A percentile compares a stretch with the other conserved stretches of the same genome.
Conservation (phyloP, 495 filamentous ascomycete species). For the Penicillium paradoxum region DNA sequence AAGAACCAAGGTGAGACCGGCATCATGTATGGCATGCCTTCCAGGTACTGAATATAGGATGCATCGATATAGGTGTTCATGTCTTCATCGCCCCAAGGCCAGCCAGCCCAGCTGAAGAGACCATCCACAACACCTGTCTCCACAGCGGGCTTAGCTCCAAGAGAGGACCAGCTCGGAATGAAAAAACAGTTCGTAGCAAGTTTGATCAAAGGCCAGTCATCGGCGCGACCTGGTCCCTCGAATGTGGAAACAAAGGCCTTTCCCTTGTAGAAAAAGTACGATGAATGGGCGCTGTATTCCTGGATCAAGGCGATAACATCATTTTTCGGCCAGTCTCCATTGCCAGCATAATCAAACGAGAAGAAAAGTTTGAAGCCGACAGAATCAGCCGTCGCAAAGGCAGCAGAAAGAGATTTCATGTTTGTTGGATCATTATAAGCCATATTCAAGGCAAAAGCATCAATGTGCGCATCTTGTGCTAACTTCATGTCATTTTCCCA, state of each 20-base stretch:
- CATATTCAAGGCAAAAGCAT: conserved; percentile 71
- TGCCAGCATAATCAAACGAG: conserved; percentile 64
- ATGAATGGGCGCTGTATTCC: conserved; percentile 44
- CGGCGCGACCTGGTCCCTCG: conserved; percentile 53
- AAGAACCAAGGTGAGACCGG: conserved; percentile 67
- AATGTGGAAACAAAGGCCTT: conserved; percentile 69
- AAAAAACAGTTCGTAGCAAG: conserved; percentile 41
- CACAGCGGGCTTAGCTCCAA: conserved; percentile 39
- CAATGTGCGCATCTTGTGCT: conserved; percentile 59
- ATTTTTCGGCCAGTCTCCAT: conserved; percentile 49
- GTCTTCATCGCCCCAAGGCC: conserved; percentile 50
- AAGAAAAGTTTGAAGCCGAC: conserved; percentile 60
- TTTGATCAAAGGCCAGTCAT: conserved; percentile 45
- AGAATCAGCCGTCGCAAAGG: conserved; percentile 51
- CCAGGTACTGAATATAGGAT: conserved; percentile 38
- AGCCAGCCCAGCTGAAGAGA: conserved; percentile 62
- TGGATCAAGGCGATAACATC: conserved; percentile 55
- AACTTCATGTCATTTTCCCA: conserved; percentile 46
- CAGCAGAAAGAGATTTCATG: no score
- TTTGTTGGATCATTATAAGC: no score
- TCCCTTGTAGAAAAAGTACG: conserved; percentile 52
- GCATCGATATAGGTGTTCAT: conserved; percentile 47
- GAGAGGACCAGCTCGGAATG: conserved; percentile 57
- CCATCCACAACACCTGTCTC: conserved; percentile 43
- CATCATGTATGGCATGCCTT: conserved; percentile 65